phyloP scores from a whole-genome alignment of 2,329 filamentous ascomycete genomes.

The Blastomyces parvus region DNA sequence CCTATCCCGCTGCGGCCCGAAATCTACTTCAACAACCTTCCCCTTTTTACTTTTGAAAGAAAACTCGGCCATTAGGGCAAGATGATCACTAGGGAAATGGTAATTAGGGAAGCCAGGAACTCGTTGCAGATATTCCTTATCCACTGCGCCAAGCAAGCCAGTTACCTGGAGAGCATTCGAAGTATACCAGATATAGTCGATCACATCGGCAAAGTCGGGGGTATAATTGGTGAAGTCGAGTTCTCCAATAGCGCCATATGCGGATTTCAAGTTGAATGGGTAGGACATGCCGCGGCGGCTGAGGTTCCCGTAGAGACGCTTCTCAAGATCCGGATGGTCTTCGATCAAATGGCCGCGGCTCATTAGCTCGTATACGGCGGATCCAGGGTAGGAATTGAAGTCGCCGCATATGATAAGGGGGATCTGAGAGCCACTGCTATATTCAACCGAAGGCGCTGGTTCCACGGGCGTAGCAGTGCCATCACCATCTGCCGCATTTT shows the following conservation, averaged over 20 bases:
- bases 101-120: conserved; percentile 90
- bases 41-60: conserved; percentile 81
- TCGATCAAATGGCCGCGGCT: conserved; percentile 67
- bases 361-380: conserved; percentile 84
- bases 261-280: conserved; percentile 85
- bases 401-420: conserved; percentile 88
- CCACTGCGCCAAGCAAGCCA: conserved; percentile 74
- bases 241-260: conserved; percentile 76
- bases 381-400: conserved; percentile 83
- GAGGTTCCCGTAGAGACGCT: conserved; percentile 83
- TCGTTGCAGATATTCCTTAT: conserved; percentile 71
- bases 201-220: conserved; percentile 79
- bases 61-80: conserved; percentile 83
- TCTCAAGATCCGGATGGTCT: conserved; percentile 69
- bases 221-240: conserved; percentile 95
- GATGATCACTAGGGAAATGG: conserved; percentile 88
- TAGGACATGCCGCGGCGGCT: conserved; percentile 87
- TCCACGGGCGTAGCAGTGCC: conserved; percentile 42
- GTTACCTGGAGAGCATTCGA: conserved; percentile 80
- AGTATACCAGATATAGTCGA: conserved; percentile 98
- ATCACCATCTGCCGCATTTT: conserved; percentile 33
- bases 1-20: conserved; percentile 41
- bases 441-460: conserved; percentile 74
- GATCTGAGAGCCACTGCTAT: conserved; percentile 75
- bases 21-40: conserved; percentile 56